phyloP scores from a whole-genome alignment of 2,329 filamentous ascomycete species.

The Fusarium xylarioides region DNA sequence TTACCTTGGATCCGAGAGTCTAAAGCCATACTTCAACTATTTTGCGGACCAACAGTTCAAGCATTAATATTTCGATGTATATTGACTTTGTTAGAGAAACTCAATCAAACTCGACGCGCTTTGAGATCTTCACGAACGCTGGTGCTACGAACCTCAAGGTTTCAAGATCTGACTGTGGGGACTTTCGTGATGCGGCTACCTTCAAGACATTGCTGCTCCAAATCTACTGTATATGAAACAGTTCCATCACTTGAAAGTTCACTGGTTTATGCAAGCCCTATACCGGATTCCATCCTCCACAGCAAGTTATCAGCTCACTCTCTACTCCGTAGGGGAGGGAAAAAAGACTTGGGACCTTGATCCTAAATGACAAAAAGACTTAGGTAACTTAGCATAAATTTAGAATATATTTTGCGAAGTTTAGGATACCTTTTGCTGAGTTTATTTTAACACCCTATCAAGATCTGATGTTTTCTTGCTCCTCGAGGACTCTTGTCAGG shows the following conservation, averaged over 20 bases:
- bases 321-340: background rate
- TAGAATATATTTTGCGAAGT: background rate
- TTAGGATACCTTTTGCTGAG: background rate
- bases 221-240: constrained; percentile 9
- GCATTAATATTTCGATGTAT: background rate
- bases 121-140: background rate
- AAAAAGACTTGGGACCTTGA: background rate
- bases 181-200: constrained; percentile 10
- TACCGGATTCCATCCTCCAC: background rate
- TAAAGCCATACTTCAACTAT: background rate
- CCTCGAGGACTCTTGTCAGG: background rate
- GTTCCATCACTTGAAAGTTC: background rate
- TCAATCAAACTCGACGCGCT: background rate
- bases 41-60: background rate
- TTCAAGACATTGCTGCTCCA: constrained; percentile 20
- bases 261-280: background rate
- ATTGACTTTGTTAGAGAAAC: background rate
- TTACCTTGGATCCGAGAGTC: background rate
- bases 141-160: background rate
- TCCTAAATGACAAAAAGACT: background rate
- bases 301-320: background rate
- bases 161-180: constrained; percentile 22
- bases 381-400: too few species aligned
- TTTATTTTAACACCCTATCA: background rate
- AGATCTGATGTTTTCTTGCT: too few species aligned